These are phyloP conservation scores for Didymella exigua DNA, from an alignment of 2,329 filamentous ascomycete species.

Conservation along the genomic window DNA sequence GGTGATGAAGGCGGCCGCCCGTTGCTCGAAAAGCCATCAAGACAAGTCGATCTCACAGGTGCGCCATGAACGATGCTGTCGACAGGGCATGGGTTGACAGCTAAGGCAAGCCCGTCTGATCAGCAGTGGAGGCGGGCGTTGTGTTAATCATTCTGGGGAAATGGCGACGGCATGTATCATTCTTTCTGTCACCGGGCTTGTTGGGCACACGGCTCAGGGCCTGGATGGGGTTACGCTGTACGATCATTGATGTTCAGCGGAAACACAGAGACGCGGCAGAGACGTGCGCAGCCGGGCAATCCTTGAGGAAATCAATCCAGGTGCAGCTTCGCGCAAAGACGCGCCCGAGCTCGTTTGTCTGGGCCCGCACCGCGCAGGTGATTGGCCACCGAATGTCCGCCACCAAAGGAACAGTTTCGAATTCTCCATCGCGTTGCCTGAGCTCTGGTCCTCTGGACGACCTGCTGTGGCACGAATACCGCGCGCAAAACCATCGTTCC, in stretches of 20 bases:
- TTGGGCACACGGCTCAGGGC: constrained; percentile 19
- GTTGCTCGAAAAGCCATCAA: constrained; percentile 8
- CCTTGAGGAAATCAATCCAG: constrained; percentile 35
- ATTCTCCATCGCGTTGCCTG: constrained; percentile 25
- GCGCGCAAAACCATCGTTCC: constrained; percentile 25
- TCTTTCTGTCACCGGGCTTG: constrained; percentile 23
- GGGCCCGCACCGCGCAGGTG: constrained; percentile 14
- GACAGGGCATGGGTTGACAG: constrained; percentile 1
- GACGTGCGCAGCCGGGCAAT: constrained; percentile 35
- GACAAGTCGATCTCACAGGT: constrained; percentile 21
- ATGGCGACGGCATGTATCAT: constrained; percentile 25
- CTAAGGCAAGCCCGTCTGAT: constrained; percentile 2
- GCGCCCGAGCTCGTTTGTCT: constrained; percentile 23
- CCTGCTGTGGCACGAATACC: constrained; percentile 29
- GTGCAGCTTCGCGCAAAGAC: constrained; percentile 19
- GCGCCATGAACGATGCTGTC: constrained; percentile 3
- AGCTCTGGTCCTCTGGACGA: constrained; percentile 23
- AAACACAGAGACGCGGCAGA: constrained; percentile 23
- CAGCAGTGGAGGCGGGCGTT: constrained; percentile 20
- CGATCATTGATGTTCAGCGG: constrained; percentile 24
- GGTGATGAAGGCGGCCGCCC: constrained; percentile 21
- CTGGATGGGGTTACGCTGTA: constrained; percentile 29
- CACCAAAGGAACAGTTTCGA: constrained; percentile 16
- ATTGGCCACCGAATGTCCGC: constrained; percentile 31
- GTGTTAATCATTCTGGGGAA: constrained; percentile 24